Conservation (phyloP, 2,329 filamentous ascomycete genomes). For the Fusarium brevicatenulatum region DNA sequence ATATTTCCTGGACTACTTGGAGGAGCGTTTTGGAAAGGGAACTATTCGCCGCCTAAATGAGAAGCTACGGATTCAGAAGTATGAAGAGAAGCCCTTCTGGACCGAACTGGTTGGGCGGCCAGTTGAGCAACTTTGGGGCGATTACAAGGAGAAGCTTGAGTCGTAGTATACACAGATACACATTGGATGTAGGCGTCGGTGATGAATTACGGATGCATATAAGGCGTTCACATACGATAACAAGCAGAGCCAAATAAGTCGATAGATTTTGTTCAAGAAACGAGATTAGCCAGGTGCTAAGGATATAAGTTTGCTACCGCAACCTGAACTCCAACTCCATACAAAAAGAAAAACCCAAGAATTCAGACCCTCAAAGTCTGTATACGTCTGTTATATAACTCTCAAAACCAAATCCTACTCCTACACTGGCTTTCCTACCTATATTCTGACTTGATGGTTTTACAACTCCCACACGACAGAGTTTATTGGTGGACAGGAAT, state of each 20-base stretch:
- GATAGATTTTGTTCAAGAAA: slow-evolving; percentile 23
- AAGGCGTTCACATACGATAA: neutral
- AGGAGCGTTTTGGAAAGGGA: slow-evolving; percentile 69
- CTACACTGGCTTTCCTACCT: neutral
- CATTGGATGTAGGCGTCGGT: neutral
- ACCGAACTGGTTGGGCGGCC: slow-evolving; percentile 70
- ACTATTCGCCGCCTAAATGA: slow-evolving; percentile 74
- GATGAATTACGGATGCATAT: neutral
- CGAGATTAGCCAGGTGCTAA: slow-evolving; percentile 22
- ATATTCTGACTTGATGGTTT: neutral
- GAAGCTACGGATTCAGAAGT: slow-evolving; percentile 68
- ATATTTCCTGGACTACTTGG: slow-evolving; percentile 90
- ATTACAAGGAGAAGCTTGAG: slow-evolving; percentile 65
- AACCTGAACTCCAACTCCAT: slow-evolving; percentile 33
- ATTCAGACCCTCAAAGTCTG: neutral
- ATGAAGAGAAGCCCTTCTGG: slow-evolving; percentile 76
- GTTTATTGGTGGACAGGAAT: slow-evolving; percentile 47
- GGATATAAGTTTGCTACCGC: slow-evolving; percentile 38
- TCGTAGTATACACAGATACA: slow-evolving; percentile 4
- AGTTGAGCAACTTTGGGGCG: slow-evolving; percentile 77
- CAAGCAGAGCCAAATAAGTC: neutral
- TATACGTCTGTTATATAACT: slow-evolving; percentile 12
- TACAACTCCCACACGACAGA: neutral
- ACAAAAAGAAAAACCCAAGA: slow-evolving; percentile 7
- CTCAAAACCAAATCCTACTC: neutral